Evolutionary conservation across 371 early-diverging fungal genomes (phyloP).

Genomic region (Blastocladiella emersonii): DNA sequence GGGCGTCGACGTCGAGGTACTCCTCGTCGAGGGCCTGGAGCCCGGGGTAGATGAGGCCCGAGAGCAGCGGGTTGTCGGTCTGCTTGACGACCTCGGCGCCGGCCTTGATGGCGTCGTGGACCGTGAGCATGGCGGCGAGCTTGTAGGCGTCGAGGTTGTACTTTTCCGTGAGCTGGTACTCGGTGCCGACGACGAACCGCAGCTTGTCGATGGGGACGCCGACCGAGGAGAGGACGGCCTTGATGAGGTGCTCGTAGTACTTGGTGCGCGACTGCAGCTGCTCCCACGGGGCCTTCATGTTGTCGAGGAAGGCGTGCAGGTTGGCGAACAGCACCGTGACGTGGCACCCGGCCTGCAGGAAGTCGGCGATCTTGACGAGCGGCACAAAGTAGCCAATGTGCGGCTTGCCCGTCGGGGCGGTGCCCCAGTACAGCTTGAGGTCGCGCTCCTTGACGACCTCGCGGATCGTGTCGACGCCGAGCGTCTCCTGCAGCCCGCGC

Average conservation of each 20-base stretch:
- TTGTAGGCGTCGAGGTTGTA: constrained; percentile 93
- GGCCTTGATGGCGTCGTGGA: constrained; percentile 98
- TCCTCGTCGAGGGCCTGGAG: constrained; percentile 99
- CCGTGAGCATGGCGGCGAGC: constrained; percentile 75
- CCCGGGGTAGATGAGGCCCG: constrained; percentile 94
- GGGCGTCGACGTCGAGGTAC: constrained; percentile 93
- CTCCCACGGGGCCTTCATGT: constrained; percentile 96
- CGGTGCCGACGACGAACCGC: constrained; percentile 85
- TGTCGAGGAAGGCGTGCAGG: constrained; percentile 98
- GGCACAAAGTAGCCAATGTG: constrained; percentile 99
- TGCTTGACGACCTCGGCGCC: constrained; percentile 99
- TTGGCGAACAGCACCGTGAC: constrained; percentile 95
- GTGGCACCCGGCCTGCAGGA: constrained; percentile 84
- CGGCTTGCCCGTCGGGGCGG: constrained; percentile 95
- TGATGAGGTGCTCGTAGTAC: constrained; percentile 92
- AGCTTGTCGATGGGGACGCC: constrained; percentile 88
- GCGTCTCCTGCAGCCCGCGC: constrained; percentile 91
- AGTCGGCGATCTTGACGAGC: constrained; percentile 97
- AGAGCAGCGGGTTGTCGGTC: constrained; percentile 84
- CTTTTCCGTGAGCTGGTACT: constrained; percentile 73
- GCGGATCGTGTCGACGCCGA: constrained; percentile 84
- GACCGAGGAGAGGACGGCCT: constrained; percentile 75
- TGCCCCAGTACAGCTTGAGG: constrained; percentile 98
- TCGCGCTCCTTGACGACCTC: constrained; percentile 77
- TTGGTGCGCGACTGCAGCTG: constrained; percentile 74